phyloP scores from a whole-genome alignment of 352 stramenopile species.

The Pythium insidiosum region DNA sequence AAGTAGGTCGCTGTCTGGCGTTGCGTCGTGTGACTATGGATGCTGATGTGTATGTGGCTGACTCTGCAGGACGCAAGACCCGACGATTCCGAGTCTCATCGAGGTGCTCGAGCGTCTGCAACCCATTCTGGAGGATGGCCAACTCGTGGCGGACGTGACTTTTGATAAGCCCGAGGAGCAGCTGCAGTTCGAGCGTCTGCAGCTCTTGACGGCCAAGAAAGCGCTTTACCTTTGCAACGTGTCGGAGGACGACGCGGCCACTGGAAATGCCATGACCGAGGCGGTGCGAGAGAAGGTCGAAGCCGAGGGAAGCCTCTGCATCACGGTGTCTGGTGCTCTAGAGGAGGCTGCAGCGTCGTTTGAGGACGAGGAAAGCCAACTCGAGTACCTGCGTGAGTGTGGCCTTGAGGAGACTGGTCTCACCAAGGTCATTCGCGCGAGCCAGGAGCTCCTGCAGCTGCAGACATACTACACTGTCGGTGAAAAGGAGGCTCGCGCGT shows the following conservation, averaged over 20 bases:
- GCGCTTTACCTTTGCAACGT: slow-evolving; percentile 98
- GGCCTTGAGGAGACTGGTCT: slow-evolving; percentile 68
- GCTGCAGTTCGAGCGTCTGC: slow-evolving; percentile 69
- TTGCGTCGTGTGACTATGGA: not conserved
- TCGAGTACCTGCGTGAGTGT: slow-evolving; percentile 91
- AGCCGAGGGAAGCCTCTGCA: slow-evolving; percentile 54
- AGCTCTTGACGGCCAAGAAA: slow-evolving; percentile 88
- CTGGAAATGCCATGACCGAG: slow-evolving; percentile 91
- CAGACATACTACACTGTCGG: slow-evolving; percentile 97
- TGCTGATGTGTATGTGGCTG: slow-evolving; percentile 1
- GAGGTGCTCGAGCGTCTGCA: slow-evolving; percentile 52
- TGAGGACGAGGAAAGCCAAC: slow-evolving; percentile 85
- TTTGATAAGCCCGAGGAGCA: slow-evolving; percentile 85
- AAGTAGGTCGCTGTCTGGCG: slow-evolving; percentile 25
- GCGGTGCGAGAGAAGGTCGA: slow-evolving; percentile 58
- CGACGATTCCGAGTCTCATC: slow-evolving; percentile 37
- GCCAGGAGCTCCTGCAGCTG: slow-evolving; percentile 92
- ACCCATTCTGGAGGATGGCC: slow-evolving; percentile 79
- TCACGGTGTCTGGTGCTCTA: slow-evolving; percentile 67
- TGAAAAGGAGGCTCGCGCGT: slow-evolving; percentile 75
- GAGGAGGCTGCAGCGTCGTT: slow-evolving; percentile 78
- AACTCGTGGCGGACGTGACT: slow-evolving; percentile 37
- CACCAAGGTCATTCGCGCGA: slow-evolving; percentile 80
- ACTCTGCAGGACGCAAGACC: slow-evolving; percentile 39
- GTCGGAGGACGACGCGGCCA: slow-evolving; percentile 90